These are phyloP conservation scores for Leccinum longicurvipes DNA, from an alignment of 768 basidiomycete genomes.

Conservation along the genomic window DNA sequence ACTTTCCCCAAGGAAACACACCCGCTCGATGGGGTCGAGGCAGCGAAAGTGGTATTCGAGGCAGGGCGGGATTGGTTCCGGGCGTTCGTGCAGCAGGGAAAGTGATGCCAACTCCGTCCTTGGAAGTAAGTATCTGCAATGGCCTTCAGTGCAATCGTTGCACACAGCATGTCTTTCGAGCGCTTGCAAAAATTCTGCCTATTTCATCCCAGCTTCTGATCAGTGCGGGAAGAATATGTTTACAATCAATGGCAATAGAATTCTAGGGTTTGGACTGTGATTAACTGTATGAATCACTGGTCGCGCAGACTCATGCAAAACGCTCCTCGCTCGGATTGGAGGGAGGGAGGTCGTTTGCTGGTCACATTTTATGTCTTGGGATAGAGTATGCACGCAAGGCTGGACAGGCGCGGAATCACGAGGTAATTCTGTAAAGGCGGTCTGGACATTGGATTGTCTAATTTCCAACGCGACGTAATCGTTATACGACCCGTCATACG, in stretches of 20 bases:
- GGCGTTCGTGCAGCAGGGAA: constrained; percentile 9
- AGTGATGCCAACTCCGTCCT: background rate
- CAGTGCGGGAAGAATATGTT: no score
- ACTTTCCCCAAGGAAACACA: constrained; percentile 62
- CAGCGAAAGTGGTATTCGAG: constrained; percentile 50
- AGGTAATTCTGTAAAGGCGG: background rate
- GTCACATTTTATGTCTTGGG: background rate
- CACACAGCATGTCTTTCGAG: background rate
- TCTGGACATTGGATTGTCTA: constrained; percentile 9
- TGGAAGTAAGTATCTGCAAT: background rate
- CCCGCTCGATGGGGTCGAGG: constrained; percentile 61
- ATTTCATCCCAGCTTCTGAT: no score
- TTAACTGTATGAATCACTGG: no score
- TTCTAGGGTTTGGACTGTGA: no score
- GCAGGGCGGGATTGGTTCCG: constrained; percentile 51
- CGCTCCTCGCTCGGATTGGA: background rate
- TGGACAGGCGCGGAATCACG: background rate
- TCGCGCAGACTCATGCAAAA: background rate
- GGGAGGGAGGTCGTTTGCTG: background rate
- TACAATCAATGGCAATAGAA: no score
- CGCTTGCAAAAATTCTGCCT: no score
- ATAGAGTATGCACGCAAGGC: background rate
- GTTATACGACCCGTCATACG: constrained; percentile 16
- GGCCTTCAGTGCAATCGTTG: no score
- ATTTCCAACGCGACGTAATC: background rate